These are phyloP conservation scores for Suillus ampliporus DNA, from an alignment of 768 basidiomycete genomes.

Conservation along the genomic window DNA sequence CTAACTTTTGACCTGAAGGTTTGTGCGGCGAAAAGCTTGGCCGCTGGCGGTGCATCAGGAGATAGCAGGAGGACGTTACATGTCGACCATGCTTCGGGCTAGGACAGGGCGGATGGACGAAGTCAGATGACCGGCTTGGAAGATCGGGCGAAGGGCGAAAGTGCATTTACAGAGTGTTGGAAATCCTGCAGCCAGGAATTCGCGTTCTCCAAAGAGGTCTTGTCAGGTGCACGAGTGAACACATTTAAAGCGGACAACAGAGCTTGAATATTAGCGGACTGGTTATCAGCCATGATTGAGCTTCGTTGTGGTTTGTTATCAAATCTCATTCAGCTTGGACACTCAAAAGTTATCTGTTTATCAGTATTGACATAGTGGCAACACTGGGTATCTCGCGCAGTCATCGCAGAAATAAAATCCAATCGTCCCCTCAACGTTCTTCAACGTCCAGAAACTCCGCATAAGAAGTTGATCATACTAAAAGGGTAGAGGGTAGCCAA, in stretches of 20 bases:
- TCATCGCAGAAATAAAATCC: slow-evolving; percentile 23
- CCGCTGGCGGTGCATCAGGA: slow-evolving; percentile 75
- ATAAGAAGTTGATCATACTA: slow-evolving; percentile 54
- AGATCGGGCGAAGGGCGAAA: slow-evolving; percentile 67
- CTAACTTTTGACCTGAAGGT: slow-evolving; percentile 93
- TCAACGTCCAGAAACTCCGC: slow-evolving; percentile 29
- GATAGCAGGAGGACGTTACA: slow-evolving; percentile 91
- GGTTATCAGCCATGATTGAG: slow-evolving; percentile 50
- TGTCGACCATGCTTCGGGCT: slow-evolving; percentile 97
- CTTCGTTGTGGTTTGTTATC: slow-evolving; percentile 6
- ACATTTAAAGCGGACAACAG: slow-evolving; percentile 80
- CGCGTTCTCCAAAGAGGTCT: slow-evolving; percentile 79
- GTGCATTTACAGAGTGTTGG: slow-evolving; percentile 96
- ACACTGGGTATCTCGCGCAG: slow-evolving; percentile 40
- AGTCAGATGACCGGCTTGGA: slow-evolving; percentile 71
- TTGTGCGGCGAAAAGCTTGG: slow-evolving; percentile 94
- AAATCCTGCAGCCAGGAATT: slow-evolving; percentile 98
- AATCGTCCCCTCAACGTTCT: slow-evolving; percentile 31
- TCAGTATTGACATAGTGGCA: slow-evolving; percentile 40
- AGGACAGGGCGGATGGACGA: slow-evolving; percentile 62
- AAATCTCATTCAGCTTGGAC: slow-evolving; percentile 1
- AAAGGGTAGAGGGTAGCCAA: slow-evolving; percentile 50
- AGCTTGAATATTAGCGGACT: slow-evolving; percentile 58
- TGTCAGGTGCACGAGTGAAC: slow-evolving; percentile 83
- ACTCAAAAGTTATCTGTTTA: slow-evolving; percentile 32